Percentiles rank a stretch among this genome's conserved stretches.
These are phyloP conservation scores for Scenedesmus sp. DNA, from an alignment of 163 green algal genomes.

Conservation along the genomic window DNA sequence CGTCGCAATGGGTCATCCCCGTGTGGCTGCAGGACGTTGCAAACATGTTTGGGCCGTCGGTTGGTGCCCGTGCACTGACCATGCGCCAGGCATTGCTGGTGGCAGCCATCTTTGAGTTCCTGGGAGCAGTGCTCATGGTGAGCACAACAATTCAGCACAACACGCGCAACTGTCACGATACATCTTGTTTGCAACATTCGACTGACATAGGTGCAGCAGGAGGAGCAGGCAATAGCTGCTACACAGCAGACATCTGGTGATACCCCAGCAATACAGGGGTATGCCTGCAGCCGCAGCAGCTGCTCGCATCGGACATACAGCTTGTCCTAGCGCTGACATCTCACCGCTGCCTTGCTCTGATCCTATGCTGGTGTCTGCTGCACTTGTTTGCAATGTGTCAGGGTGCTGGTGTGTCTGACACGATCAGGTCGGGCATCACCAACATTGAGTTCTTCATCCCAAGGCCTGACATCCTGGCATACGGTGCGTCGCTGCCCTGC, in stretches of 20 bases:
- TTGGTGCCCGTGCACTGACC: constrained; percentile 63
- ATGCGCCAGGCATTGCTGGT: constrained; percentile 61
- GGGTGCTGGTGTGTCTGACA: constrained; percentile 54
- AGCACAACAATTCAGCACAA: neutral
- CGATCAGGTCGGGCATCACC: constrained; percentile 59
- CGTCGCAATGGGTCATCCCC: neutral
- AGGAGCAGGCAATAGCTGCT: neutral
- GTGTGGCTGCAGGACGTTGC: constrained; percentile 53
- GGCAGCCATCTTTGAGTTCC: constrained; percentile 63
- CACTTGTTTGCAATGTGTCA: neutral
- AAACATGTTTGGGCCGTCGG: constrained; percentile 64
- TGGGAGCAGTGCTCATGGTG: constrained; percentile 61
- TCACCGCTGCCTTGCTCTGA: neutral
- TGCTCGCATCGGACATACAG: neutral
- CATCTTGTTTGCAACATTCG: neutral
- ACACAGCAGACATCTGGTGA: neutral
- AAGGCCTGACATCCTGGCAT: constrained; percentile 57
- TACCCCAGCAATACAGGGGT: no score
- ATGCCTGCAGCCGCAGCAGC: neutral
- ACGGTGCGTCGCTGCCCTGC: constrained; percentile 26
- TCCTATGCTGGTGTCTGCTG: neutral
- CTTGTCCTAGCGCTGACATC: no score
- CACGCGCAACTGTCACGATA: neutral
- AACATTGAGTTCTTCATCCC: constrained; percentile 50
- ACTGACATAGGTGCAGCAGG: no score